Evolutionary conservation across 2,329 filamentous ascomycete genomes (phyloP), one percentile per base, ranked within the genome.

Genomic region (Akanthomyces lecanii): DNA sequence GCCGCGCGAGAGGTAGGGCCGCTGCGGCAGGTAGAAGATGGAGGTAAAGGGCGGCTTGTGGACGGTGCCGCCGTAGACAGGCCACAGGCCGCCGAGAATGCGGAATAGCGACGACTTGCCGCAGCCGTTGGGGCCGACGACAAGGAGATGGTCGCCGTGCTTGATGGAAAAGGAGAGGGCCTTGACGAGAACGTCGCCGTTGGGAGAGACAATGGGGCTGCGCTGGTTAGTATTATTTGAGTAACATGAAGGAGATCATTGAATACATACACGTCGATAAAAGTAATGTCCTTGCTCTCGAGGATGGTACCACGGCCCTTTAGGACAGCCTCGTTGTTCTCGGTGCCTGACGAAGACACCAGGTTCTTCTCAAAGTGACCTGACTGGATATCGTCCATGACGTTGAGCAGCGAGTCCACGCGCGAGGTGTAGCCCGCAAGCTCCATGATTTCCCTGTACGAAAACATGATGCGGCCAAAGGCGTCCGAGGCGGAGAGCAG

Each of bases 1-100:
- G 25, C 95, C 95, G 60, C 92, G 87, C 16, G 91, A 95, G 1
- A 99, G 84, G 72, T 99, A 99, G 0, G 95, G 95, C 1, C 95
- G 87, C 72, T 99, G 95, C 0, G 95, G 95, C 67, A 99, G 96
- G 78, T 99, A 99, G 78, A 98, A 99, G 72, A 99, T 98, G 73
- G 95, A 90, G 68, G 91, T 87, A 71, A 94, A 95, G 1, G 90
- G 88, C 1, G 95, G 95, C 75, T 98, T 98, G 70, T 91, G 84
- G 23, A 99, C 95, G 1, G 86, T 92, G 58, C 95, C 95, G 67
- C 95, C 94, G 75, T 99, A 99, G 14, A 98, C 95, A 18, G 95
- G 95, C 95, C 95, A 99, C 3, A 99, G 82, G 0, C 95, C 95
- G 65, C 95, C 95, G 1, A 99, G 85, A 68, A 99, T 99, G 44